These are phyloP conservation scores for Calonectria pseudoturangicola DNA, from an alignment of 2,329 filamentous ascomycete species.

Conservation along the genomic window DNA sequence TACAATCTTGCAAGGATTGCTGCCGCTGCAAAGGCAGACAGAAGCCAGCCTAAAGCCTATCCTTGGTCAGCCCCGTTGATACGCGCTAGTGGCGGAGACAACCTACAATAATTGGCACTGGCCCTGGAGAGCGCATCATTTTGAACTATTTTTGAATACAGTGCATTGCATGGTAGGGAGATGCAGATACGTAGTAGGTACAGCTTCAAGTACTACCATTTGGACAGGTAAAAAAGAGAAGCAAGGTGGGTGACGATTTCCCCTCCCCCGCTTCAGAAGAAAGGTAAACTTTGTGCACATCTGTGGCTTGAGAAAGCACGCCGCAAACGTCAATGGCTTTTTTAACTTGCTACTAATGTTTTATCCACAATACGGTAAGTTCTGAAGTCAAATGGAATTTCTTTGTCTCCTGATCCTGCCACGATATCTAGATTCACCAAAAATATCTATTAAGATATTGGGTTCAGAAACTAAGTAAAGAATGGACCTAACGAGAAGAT, in stretches of 20 bases:
- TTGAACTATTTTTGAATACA: background rate
- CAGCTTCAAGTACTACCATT: background rate
- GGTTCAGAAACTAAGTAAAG: no score
- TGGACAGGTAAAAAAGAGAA: background rate
- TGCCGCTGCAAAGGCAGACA: background rate
- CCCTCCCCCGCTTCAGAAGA: no score
- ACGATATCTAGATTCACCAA: no score
- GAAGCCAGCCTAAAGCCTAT: background rate
- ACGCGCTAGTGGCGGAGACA: background rate
- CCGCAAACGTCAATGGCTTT: conserved; percentile 5
- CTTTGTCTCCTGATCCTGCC: background rate
- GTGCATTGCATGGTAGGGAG: background rate
- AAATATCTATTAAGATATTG: no score
- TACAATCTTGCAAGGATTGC: background rate
- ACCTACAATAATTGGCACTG: background rate
- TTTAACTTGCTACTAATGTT: background rate
- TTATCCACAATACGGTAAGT: background rate
- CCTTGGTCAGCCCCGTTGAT: background rate
- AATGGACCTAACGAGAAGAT: no score
- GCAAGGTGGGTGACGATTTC: background rate
- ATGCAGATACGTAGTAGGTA: background rate
- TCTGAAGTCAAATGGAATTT: background rate
- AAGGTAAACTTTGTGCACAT: background rate
- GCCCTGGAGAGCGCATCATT: background rate
- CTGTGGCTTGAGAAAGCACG: background rate